A percentile compares a stretch with the other conserved stretches of the same genome.
Conservation (phyloP, 495 filamentous ascomycete genomes). For the Trichoderma erinaceum region DNA sequence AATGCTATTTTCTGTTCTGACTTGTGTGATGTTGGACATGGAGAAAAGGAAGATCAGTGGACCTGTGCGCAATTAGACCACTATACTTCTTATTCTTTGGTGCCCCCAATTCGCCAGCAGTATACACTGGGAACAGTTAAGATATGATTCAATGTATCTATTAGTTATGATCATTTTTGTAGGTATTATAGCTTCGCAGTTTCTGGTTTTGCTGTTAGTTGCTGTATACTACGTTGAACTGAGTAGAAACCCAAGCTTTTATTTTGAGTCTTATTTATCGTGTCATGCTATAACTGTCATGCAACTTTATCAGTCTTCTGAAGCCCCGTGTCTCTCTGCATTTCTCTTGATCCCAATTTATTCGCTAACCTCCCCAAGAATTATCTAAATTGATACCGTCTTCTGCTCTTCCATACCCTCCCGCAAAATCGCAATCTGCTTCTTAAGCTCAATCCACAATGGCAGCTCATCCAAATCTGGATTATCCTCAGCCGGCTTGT, state of each 20-base stretch:
- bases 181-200: background rate
- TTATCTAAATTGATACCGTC: background rate
- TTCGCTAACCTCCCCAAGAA: background rate
- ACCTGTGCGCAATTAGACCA: background rate
- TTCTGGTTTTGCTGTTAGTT: background rate
- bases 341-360: too few species aligned
- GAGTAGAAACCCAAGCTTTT: background rate
- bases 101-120: too few species aligned
- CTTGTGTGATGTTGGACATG: too few species aligned
- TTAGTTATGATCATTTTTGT: background rate
- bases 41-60: too few species aligned
- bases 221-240: background rate
- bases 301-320: background rate
- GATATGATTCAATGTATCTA: background rate
- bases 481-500: slow-evolving; percentile 21
- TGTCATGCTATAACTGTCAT: background rate
- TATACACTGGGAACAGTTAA: background rate
- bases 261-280: background rate
- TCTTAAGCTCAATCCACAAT: slow-evolving; percentile 52
- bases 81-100: background rate
- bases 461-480: slow-evolving; percentile 39
- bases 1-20: too few species aligned
- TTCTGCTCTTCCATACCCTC: slow-evolving; percentile 45
- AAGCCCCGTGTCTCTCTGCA: too few species aligned
- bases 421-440: slow-evolving; percentile 48